phyloP scores from a whole-genome alignment of 345 rosid species.

The Garcia nutans region DNA sequence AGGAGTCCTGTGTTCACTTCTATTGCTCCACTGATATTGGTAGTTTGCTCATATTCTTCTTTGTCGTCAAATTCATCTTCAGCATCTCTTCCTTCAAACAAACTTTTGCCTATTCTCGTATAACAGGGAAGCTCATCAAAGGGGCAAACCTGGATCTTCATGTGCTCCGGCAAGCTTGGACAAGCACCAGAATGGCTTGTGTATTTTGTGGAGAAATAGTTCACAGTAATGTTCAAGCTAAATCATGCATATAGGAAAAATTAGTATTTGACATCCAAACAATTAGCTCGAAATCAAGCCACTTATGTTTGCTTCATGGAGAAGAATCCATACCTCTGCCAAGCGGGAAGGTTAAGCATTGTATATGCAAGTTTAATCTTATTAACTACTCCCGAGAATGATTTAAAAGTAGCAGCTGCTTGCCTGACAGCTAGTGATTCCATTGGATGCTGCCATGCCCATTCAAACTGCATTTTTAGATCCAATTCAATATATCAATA shows the following conservation, averaged over 20 bases:
- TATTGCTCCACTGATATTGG: neutral
- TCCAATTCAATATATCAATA: conserved; percentile 1
- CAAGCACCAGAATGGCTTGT: conserved; percentile 51
- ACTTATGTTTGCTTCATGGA: neutral
- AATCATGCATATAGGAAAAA: conserved; percentile 17
- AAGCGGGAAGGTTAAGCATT: conserved; percentile 75
- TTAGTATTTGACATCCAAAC: conserved; percentile 8
- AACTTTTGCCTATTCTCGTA: conserved; percentile 24
- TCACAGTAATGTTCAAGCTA: conserved; percentile 69
- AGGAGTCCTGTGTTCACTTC: neutral
- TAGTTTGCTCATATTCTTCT: neutral
- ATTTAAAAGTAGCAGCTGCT: conserved; percentile 76
- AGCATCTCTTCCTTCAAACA: conserved; percentile 31
- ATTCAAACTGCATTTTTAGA: conserved; percentile 73
- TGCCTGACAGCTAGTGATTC: conserved; percentile 80
- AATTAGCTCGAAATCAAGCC: neutral
- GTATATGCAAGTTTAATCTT: conserved; percentile 84
- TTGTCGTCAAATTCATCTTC: conserved; percentile 6
- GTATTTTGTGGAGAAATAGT: conserved; percentile 89
- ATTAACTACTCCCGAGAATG: conserved; percentile 74
- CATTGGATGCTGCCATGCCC: conserved; percentile 99
- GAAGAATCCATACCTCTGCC: conserved; percentile 58
- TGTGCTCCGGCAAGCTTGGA: conserved; percentile 65
- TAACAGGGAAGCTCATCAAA: conserved; percentile 83
- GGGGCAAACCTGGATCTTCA: conserved; percentile 59